Evolutionary conservation across 2,329 filamentous ascomycete genomes (phyloP), one percentile per base, ranked within the genome.

Genomic region (Hymenoscyphus occultus): DNA sequence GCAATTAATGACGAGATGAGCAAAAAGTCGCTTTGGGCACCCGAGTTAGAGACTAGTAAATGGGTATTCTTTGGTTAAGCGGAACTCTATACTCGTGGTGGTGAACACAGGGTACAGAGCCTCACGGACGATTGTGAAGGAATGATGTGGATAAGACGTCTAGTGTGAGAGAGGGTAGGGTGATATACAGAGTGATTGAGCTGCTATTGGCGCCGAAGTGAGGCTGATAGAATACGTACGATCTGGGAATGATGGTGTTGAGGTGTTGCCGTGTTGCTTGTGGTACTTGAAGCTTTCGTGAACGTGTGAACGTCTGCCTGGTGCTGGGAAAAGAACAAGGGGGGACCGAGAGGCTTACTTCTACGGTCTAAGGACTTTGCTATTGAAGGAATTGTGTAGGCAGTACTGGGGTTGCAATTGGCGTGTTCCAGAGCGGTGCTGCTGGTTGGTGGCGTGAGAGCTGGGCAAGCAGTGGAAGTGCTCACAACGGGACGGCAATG

Each of bases 301-400:
- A 19, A 51, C 5, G 19, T 51, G 45, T n/a, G n/a, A 10, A 51
- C 14, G 19, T 51, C 45, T 51, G 45, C 45, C 45, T 51, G n/a
- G n/a, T 28, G 28, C 28, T 28, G 28, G 28, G 3, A 28, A 22
- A 9, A 51, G 45, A 19, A 51, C n/a, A 22, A 28, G 45, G 22
- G n/a, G 22, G 45, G 45, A 48, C 45, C 45, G 45, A 51, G 45
- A 51, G 45, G n/a, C 45, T 51, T 51, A 51, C 45, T 51, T 51
- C 28, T 51, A 12, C 14, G 35, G 35, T 19, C 42, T n/a, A n/a
- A 12, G 13, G 19, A 10, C 22, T 10, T 48, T 51, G 19, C n/a
- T 51, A n/a, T 51, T 19, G 45, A 51, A 9, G 45, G 45, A 51
- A 22, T 22, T 51, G 45, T 22, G n/a, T 22, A 28, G 28, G 28